Evolutionary conservation across 495 filamentous ascomycete species (phyloP), one percentile per base, ranked within the genome.

Genomic region (Tuber calosporum): DNA sequence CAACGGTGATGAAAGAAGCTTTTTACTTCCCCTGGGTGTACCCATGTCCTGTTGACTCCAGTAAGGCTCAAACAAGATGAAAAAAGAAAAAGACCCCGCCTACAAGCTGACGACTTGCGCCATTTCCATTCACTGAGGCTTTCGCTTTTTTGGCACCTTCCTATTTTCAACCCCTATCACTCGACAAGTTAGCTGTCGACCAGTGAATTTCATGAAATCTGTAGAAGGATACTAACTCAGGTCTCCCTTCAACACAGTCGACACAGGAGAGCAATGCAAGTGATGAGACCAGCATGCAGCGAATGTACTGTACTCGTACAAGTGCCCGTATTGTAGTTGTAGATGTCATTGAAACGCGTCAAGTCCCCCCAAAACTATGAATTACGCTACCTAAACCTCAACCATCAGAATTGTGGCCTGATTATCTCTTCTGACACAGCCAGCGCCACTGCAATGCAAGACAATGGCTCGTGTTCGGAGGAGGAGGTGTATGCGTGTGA

Each of bases 381-480:
- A 26, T 75, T 42, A 20, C 17, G 72, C 66, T 67, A 74, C 73
- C 71, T 74, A 13, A 17, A 62, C 34, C 53, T 34, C 1, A 30
- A n/a, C 53, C 38, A 74, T 8, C 68, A 45, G 38, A 30, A 39
- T 39, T 66, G 45, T 70, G 67, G 68, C 26, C 71, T 67, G 70
- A 66, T 69, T 39, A 39, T 69, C 67, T 19, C 42, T 22, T 19
- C 70, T 48, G 45, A 66, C 45, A 73, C 36, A 34, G 45, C 68
- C 48, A 67, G 22, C 45, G 22, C n/a, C 45, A 53, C 4, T n/a
- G 45, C 45, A 34, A 62, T 30, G 0, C 26, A n/a, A n/a, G n/a
- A n/a, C n/a, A 40, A 74, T 74, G 26, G 69, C 41, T 74, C 69
- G 71, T 41, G 45, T 48, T n/a, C n/a, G n/a, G 45, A 41, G 67